Percentiles rank a stretch among this genome's conserved stretches.
These are phyloP conservation scores for Albatrellus ellisii DNA, from an alignment of 768 basidiomycete species.

Conservation along the genomic window DNA sequence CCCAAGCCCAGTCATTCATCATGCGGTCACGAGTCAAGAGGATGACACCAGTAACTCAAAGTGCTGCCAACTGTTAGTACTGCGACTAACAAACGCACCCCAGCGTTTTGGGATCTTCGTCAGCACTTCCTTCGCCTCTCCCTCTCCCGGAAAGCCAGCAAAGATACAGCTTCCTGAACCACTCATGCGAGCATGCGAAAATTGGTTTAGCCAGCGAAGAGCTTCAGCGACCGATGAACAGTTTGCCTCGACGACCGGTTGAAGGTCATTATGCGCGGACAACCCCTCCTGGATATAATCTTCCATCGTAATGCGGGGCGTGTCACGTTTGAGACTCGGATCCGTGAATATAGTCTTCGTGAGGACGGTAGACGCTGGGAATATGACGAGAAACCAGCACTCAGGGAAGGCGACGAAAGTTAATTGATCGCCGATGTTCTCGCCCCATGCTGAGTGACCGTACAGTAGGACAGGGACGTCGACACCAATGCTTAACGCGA, in stretches of 20 bases:
- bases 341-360: slow-evolving; percentile 3
- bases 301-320: background rate
- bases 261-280: slow-evolving; percentile 1
- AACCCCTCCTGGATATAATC: background rate
- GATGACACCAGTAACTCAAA: too few relatives aligned
- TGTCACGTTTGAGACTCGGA: background rate
- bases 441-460: slow-evolving; percentile 1
- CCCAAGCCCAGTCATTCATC: too few relatives aligned
- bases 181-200: slow-evolving; percentile 1
- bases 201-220: background rate
- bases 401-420: background rate
- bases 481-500: background rate
- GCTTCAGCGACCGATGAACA: background rate
- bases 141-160: background rate
- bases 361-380: background rate
- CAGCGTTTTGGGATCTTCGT: slow-evolving; percentile 1
- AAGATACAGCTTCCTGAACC: slow-evolving; percentile 6
- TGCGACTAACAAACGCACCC: slow-evolving; percentile 1
- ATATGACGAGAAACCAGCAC: slow-evolving; percentile 2
- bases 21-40: too few relatives aligned
- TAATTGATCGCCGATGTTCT: background rate
- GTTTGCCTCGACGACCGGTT: slow-evolving; percentile 1
- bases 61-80: background rate
- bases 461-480: slow-evolving; percentile 1
- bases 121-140: background rate